Evolutionary conservation across 129 eudicot species (phyloP).

Genomic region (Glebionis coronaria): DNA sequence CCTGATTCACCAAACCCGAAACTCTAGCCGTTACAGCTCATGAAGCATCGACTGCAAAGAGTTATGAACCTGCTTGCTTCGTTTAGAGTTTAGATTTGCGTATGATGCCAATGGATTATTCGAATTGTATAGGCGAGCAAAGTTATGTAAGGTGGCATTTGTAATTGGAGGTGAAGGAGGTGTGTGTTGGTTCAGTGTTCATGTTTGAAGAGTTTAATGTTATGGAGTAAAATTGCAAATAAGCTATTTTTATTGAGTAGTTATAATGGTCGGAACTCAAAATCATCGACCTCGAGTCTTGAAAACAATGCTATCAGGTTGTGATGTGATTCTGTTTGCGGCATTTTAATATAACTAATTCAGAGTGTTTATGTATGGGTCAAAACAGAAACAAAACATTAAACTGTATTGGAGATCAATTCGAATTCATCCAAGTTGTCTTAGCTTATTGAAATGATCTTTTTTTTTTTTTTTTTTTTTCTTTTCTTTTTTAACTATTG

Average conservation of each 20-base stretch:
- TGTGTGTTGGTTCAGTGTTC: constrained; percentile 9
- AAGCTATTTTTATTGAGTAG: background rate
- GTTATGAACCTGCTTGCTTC: background rate
- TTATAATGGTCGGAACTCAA: background rate
- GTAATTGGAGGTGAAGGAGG: constrained; percentile 22
- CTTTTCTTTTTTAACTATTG: too few species aligned
- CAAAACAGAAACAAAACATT: too few species aligned
- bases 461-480: too few species aligned
- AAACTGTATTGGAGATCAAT: too few species aligned
- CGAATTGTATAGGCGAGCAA: constrained; percentile 22
- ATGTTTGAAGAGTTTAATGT: constrained; percentile 14
- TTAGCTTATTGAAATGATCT: too few species aligned
- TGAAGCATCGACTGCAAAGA: constrained; percentile 7
- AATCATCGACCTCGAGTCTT: constrained; percentile 6
- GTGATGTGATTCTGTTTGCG: background rate
- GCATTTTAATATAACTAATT: background rate
- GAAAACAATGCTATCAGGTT: background rate
- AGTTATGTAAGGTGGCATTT: constrained; percentile 14
- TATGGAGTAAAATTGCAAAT: constrained; percentile 6
- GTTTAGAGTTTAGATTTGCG: constrained; percentile 1
- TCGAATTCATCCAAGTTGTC: too few species aligned
- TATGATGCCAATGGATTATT: background rate
- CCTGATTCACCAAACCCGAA: constrained; percentile 27
- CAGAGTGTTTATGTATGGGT: background rate
- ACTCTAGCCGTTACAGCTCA: background rate